Conservation (phyloP, 1,284 basidiomycete genomes). For the Ceratobasidium theobromae region DNA sequence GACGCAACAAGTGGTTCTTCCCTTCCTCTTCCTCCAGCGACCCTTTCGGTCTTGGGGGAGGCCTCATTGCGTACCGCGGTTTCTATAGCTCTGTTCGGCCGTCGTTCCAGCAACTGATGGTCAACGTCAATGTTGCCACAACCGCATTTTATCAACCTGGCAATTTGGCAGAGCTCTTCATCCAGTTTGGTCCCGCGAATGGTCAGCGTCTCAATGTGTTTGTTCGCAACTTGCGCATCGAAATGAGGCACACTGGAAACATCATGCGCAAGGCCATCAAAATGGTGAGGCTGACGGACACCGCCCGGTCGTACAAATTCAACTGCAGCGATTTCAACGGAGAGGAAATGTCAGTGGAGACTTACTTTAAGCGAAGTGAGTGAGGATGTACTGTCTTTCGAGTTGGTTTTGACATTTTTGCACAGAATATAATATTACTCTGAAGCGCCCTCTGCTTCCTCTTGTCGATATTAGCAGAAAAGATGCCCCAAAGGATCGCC, state of each 20-base stretch:
- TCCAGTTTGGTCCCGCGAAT: slow-evolving; percentile 52
- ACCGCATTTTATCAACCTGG: slow-evolving; percentile 71
- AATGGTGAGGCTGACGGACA: slow-evolving; percentile 41
- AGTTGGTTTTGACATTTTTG: slow-evolving; percentile 1
- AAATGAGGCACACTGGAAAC: slow-evolving; percentile 52
- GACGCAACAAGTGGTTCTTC: slow-evolving; percentile 76
- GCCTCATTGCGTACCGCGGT: slow-evolving; percentile 67
- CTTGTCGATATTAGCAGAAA: slow-evolving; percentile 64
- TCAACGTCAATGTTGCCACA: slow-evolving; percentile 76
- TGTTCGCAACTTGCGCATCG: slow-evolving; percentile 59
- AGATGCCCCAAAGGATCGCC: slow-evolving; percentile 50
- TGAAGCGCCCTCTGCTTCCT: slow-evolving; percentile 53
- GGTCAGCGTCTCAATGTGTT: slow-evolving; percentile 56
- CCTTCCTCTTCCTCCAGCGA: slow-evolving; percentile 52
- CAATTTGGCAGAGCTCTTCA: slow-evolving; percentile 60
- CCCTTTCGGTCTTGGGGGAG: slow-evolving; percentile 37
- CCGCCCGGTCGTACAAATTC: slow-evolving; percentile 55
- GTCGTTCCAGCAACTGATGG: slow-evolving; percentile 69
- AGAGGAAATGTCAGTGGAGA: slow-evolving; percentile 55
- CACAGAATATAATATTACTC: slow-evolving; percentile 58
- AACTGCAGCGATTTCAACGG: slow-evolving; percentile 52
- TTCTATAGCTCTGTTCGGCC: slow-evolving; percentile 77
- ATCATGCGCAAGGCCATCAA: slow-evolving; percentile 56
- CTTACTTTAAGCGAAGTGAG: slow-evolving; percentile 65
- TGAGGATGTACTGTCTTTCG: slow-evolving; percentile 37